These are phyloP conservation scores for Picea sitchensis DNA, from an alignment of 75 land plant genomes.

Conservation along the genomic window DNA sequence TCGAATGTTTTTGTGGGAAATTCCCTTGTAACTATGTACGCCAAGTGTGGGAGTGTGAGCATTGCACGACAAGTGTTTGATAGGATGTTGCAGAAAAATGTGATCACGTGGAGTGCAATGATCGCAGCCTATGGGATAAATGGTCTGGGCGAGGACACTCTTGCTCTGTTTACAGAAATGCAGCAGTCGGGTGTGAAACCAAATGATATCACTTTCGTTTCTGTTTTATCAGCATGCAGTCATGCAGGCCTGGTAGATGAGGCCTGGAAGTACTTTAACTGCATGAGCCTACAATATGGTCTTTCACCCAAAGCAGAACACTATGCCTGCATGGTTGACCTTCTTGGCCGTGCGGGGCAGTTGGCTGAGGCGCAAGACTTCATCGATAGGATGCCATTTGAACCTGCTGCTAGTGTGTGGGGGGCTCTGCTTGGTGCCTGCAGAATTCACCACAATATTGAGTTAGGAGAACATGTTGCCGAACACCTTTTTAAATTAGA, in stretches of 20 bases:
- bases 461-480: conserved; percentile 16
- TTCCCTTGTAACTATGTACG: conserved; percentile 33
- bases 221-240: conserved; percentile 27
- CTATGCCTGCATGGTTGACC: conserved; percentile 41
- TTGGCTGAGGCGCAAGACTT: conserved; percentile 29
- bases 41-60: conserved; percentile 24
- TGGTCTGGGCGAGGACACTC: conserved; percentile 2
- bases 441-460: conserved; percentile 14
- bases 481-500: conserved; percentile 18
- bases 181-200: conserved; percentile 14
- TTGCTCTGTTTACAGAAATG: conserved; percentile 17
- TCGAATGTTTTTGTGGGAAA: conserved; percentile 14
- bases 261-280: conserved; percentile 13
- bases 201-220: conserved; percentile 15
- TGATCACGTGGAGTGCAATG: conserved; percentile 28
- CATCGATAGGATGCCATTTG: conserved; percentile 22
- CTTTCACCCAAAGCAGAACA: conserved; percentile 23
- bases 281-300: conserved; percentile 12
- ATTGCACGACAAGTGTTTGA: conserved; percentile 23
- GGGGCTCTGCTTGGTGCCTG: conserved; percentile 42
- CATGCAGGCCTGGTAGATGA: conserved; percentile 21
- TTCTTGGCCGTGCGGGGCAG: conserved; percentile 21
- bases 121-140: conserved; percentile 19
- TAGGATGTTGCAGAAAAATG: conserved; percentile 12
- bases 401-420: conserved; percentile 14